Evolutionary conservation across 2,329 filamentous ascomycete species (phyloP), one percentile per base, ranked within the genome.

Genomic region (Colletotrichum echinochloae): DNA sequence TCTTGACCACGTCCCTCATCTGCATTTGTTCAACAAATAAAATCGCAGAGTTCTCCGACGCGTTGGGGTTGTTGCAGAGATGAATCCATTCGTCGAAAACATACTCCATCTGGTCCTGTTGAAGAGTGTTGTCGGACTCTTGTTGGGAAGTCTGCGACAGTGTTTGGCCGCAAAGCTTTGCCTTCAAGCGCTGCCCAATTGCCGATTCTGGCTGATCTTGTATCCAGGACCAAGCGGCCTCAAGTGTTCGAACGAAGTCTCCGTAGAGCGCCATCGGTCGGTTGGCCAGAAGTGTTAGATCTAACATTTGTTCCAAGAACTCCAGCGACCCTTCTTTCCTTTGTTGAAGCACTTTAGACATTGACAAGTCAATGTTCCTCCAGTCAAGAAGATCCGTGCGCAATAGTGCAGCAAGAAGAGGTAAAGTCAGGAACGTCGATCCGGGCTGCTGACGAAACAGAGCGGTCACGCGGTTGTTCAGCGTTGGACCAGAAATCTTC

Each of bases 21-120:
- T 95, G 92, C 77, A 98, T 84, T 79, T 98, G 95, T 75, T 92
- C 90, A 55, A 98, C 88, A 80, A 98, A 98, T 1, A 93, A 89
- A 7, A 88, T 83, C 64, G 90, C 86, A 0, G 91, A 88, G 77
- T 92, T 92, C 72, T 94, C 92, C 5, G 91, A 90, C 5, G 91
- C 89, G 74, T 91, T 90, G n/a, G 90, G 88, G 75, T 94, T 93
- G 79, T 92, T 92, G 82, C 88, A 92, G 9, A 98, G 87, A 70
- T 92, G 90, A 35, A 95, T 89, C 96, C 96, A 99, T 82, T 99
- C 96, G 52, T 95, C 94, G 77, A 99, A 98, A 26, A 98, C 88
- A 78, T 99, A 98, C 75, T 97, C 94, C 81, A 97, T 90, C 79
- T 98, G 94, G 72, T 97, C 94, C 72, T 91, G 89, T 74, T 91